Conservation (phyloP, 2,329 filamentous ascomycete genomes). For the Trichoderma guizhouense region DNA sequence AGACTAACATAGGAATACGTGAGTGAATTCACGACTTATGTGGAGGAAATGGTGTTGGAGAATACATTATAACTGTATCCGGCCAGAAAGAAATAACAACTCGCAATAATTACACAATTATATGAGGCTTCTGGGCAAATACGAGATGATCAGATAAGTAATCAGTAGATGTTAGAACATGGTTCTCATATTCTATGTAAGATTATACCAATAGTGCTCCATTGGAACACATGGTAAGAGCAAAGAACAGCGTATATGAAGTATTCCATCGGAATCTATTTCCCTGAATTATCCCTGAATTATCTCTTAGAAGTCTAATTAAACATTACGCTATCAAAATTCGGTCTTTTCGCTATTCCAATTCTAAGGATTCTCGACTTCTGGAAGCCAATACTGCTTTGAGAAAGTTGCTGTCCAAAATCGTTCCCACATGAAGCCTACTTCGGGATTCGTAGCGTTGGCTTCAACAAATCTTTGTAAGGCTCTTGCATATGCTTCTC, state of each 20-base stretch:
- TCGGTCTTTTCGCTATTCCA: not conserved
- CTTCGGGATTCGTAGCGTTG: conserved; percentile 7
- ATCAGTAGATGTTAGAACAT: too few relatives aligned
- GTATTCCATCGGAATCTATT: not conserved
- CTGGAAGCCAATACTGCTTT: not conserved
- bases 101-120: not conserved
- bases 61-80: not conserved
- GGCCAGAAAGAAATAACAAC: not conserved
- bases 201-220: not conserved
- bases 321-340: not conserved
- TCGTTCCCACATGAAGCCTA: conserved; percentile 16
- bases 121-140: not conserved
- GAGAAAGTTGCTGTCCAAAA: conserved; percentile 16
- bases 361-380: not conserved
- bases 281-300: too few relatives aligned
- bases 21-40: not conserved
- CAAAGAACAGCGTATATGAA: not conserved
- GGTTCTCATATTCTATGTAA: not conserved
- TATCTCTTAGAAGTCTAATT: not conserved
- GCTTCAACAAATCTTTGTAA: conserved; percentile 3
- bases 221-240: not conserved
- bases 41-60: not conserved
- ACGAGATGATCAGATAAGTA: too few relatives aligned
- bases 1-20: not conserved
- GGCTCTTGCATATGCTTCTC: conserved; percentile 4